phyloP scores from a whole-genome alignment of 1,139 yeast species.

The Pichia norvegensis region DNA sequence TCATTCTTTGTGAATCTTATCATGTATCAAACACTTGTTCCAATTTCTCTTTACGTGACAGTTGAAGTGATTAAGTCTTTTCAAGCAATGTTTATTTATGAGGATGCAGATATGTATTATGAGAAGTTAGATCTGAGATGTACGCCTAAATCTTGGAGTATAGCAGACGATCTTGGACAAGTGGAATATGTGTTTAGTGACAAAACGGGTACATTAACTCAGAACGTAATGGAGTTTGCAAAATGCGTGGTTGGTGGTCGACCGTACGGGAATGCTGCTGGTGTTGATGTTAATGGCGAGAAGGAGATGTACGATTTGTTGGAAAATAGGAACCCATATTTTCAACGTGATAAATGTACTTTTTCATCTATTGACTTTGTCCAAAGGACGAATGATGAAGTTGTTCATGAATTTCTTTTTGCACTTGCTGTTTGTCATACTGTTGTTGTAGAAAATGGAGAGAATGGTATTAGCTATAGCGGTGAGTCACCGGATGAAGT shows the following conservation, averaged over 20 bases:
- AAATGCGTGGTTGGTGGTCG: constrained; percentile 46
- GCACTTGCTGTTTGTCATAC: constrained; percentile 53
- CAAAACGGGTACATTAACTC: constrained; percentile 55
- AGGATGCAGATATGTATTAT: constrained; percentile 46
- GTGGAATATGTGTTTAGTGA: constrained; percentile 56
- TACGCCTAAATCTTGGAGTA: constrained; percentile 55
- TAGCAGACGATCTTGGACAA: constrained; percentile 60
- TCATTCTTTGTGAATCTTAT: constrained; percentile 46
- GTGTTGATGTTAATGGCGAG: constrained; percentile 29
- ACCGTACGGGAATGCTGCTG: constrained; percentile 44
- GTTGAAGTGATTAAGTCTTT: constrained; percentile 54
- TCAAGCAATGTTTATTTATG: constrained; percentile 50
- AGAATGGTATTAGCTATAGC: constrained; percentile 32
- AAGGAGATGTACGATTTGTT: constrained; percentile 32
- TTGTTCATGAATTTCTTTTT: constrained; percentile 45
- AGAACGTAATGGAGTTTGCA: constrained; percentile 54
- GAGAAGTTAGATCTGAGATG: constrained; percentile 48
- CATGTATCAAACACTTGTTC: constrained; percentile 51
- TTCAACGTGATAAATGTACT: constrained; percentile 37
- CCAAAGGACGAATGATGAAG: constrained; percentile 33
- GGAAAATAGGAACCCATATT: constrained; percentile 23
- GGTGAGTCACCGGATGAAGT: constrained; percentile 65
- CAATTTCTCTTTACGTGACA: constrained; percentile 52
- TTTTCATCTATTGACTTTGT: constrained; percentile 43
- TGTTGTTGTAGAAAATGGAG: constrained; percentile 41